A percentile compares a stretch with the other conserved stretches of the same genome.
phyloP scores from a whole-genome alignment of 306 rosid species.

The Sphenostylis stenocarpa region DNA sequence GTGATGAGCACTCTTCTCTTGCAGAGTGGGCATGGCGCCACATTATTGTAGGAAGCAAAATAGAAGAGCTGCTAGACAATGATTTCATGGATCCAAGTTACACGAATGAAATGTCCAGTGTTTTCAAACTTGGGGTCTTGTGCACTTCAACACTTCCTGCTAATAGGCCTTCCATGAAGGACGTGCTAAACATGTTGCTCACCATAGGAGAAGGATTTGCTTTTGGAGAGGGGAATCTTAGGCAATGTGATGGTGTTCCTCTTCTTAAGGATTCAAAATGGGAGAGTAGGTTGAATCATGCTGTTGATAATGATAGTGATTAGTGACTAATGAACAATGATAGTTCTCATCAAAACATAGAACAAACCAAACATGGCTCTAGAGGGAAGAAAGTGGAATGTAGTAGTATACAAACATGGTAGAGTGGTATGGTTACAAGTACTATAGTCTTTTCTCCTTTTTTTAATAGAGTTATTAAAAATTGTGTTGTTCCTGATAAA shows the following conservation, averaged over 20 bases:
- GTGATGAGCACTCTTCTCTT: constrained; percentile 65
- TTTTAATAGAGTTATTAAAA: not conserved
- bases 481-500: not conserved
- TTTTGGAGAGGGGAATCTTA: constrained; percentile 25
- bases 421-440: too few relatives aligned
- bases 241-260: constrained; percentile 40
- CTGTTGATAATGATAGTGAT: constrained; percentile 18
- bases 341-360: not conserved
- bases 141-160: constrained; percentile 59
- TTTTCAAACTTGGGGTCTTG: constrained; percentile 62
- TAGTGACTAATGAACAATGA: not conserved
- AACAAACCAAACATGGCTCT: not conserved
- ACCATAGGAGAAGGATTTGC: constrained; percentile 14
- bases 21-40: constrained; percentile 69
- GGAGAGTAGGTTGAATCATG: constrained; percentile 18
- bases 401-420: not conserved
- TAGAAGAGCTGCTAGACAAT: constrained; percentile 58
- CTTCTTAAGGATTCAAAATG: constrained; percentile 56
- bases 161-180: constrained; percentile 73
- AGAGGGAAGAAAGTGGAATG: not conserved
- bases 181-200: constrained; percentile 51
- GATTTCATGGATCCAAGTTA: constrained; percentile 50
- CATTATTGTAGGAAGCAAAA: constrained; percentile 33
- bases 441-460: too few relatives aligned
- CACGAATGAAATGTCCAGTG: constrained; percentile 54